These are phyloP conservation scores for Leccinum subgranulosum DNA, from an alignment of 768 basidiomycete species.

Conservation along the genomic window DNA sequence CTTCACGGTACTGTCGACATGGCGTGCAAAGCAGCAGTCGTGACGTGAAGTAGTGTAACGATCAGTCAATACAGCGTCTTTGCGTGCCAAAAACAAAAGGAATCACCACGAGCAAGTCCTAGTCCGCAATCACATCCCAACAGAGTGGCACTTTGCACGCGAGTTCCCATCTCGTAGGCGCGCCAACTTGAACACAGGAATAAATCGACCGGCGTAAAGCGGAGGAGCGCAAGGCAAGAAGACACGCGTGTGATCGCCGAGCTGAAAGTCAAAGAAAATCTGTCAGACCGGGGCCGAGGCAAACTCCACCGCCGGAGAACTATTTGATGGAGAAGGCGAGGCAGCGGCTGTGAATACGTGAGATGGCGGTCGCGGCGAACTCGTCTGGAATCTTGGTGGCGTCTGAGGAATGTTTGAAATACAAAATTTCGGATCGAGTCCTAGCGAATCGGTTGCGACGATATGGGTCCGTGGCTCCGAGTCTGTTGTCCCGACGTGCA, in stretches of 20 bases:
- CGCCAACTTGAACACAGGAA: background rate
- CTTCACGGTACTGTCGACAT: background rate
- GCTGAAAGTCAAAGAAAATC: background rate
- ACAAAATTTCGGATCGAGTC: background rate
- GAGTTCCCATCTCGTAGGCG: background rate
- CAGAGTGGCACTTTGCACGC: background rate
- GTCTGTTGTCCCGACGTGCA: background rate
- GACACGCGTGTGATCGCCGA: background rate
- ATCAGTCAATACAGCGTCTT: background rate
- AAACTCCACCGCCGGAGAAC: background rate
- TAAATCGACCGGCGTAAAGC: background rate
- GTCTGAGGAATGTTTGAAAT: background rate
- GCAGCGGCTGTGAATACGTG: too few relatives aligned
- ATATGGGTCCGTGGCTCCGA: background rate
- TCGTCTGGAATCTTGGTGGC: background rate
- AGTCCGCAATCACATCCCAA: background rate
- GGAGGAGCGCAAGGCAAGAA: background rate
- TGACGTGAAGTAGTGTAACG: background rate
- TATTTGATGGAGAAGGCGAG: background rate
- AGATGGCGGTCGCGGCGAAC: background rate
- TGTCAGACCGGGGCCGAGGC: background rate
- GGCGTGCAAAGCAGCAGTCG: background rate
- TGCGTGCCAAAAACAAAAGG: background rate
- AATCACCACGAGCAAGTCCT: background rate
- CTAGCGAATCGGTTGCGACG: background rate